phyloP scores from a whole-genome alignment of 2,329 filamentous ascomycete species.

The Exophiala alcalophila region DNA sequence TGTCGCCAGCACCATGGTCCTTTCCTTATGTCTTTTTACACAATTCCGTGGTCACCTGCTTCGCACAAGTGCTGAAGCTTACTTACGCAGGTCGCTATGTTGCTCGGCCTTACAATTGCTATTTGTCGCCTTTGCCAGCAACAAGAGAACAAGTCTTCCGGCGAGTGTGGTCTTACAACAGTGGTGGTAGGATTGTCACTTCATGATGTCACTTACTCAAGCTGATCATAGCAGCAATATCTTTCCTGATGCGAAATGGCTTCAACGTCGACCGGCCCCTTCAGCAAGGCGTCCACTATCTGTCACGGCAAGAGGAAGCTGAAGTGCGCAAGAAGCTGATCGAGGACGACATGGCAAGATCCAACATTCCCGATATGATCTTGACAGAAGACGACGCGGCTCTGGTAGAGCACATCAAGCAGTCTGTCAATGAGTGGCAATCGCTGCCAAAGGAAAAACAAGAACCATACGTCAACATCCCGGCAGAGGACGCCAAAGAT shows the following conservation, averaged over 20 bases:
- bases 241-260: conserved; percentile 58
- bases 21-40: too few species aligned
- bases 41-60: not conserved
- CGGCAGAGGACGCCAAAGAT: conserved; percentile 31
- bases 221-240: conserved; percentile 47
- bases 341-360: conserved; percentile 38
- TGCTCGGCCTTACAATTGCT: conserved; percentile 63
- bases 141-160: conserved; percentile 55
- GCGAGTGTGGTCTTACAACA: conserved; percentile 59
- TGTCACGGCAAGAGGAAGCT: conserved; percentile 59
- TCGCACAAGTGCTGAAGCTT: not conserved
- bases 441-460: conserved; percentile 41
- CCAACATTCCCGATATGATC: conserved; percentile 43
- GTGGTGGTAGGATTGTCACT: conserved; percentile 41
- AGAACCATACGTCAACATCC: conserved; percentile 47
- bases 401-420: conserved; percentile 41
- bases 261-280: conserved; percentile 60
- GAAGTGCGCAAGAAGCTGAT: conserved; percentile 46
- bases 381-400: conserved; percentile 54
- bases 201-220: not conserved
- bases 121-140: conserved; percentile 55
- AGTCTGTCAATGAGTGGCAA: conserved; percentile 41
- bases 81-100: conserved; percentile 49
- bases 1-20: too few species aligned
- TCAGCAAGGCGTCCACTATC: conserved; percentile 57